Percentiles rank a stretch among this genome's conserved stretches.
Evolutionary conservation across 2,329 filamentous ascomycete genomes (phyloP).

Genomic region (Rugonectria rugulosa): DNA sequence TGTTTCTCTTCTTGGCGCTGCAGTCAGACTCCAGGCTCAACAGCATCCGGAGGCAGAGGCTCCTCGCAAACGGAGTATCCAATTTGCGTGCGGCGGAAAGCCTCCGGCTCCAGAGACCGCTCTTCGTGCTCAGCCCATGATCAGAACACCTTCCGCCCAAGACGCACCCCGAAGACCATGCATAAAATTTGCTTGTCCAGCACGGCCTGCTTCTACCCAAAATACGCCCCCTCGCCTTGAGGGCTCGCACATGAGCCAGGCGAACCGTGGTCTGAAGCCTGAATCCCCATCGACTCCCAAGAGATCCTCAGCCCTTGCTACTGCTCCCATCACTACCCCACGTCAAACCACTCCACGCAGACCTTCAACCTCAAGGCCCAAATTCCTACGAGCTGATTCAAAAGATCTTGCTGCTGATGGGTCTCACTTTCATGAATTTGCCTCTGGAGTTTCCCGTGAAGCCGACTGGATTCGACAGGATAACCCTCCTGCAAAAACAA

Average conservation of each 20-base stretch:
- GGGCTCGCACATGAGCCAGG: slow-evolving; percentile 8
- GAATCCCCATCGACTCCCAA: slow-evolving; percentile 44
- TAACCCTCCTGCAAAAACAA: slow-evolving; percentile 66
- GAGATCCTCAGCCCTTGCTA: slow-evolving; percentile 34
- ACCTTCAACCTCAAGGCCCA: slow-evolving; percentile 43
- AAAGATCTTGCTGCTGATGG: slow-evolving; percentile 62
- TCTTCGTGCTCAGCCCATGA: slow-evolving; percentile 44
- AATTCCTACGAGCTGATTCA: slow-evolving; percentile 59
- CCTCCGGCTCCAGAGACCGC: slow-evolving; percentile 55
- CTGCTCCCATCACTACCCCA: slow-evolving; percentile 32
- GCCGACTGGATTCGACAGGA: slow-evolving; percentile 90
- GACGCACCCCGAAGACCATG: slow-evolving; percentile 62
- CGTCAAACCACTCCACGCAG: slow-evolving; percentile 36
- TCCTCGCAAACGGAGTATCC: slow-evolving; percentile 84
- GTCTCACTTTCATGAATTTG: slow-evolving; percentile 88
- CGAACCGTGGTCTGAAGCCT: slow-evolving; percentile 25
- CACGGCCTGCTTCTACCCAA: slow-evolving; percentile 55
- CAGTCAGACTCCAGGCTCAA: slow-evolving; percentile 29
- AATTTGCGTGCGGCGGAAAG: slow-evolving; percentile 82
- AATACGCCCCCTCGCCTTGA: slow-evolving; percentile 45
- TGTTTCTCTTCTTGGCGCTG: slow-evolving; percentile 34
- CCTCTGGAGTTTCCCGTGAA: slow-evolving; percentile 79
- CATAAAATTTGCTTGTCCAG: slow-evolving; percentile 80
- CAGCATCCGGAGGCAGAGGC: slow-evolving; percentile 51
- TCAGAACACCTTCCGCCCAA: slow-evolving; percentile 44